phyloP scores from a whole-genome alignment of 192 early-diverging fungal species.

The Backusella liffmaniae region DNA sequence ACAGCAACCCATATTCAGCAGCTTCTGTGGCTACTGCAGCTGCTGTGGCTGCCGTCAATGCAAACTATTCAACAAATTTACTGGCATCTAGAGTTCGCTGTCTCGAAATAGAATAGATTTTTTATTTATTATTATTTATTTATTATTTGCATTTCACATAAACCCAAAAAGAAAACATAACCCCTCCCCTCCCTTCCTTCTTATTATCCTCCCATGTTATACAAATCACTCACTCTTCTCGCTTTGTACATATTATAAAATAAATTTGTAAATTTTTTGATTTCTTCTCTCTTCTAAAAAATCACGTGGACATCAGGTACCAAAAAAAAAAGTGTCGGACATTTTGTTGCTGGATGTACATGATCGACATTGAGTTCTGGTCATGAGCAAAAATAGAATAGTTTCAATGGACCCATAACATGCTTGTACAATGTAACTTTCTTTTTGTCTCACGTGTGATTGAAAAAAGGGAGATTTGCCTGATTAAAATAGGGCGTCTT shows the following conservation, averaged over 20 bases:
- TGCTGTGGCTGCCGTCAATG: slow-evolving; percentile 13
- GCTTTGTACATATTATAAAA: slow-evolving; percentile 4
- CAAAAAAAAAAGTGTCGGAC: neutral
- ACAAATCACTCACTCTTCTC: neutral
- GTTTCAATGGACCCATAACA: slow-evolving; percentile 7
- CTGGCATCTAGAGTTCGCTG: slow-evolving; percentile 15
- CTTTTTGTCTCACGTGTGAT: slow-evolving; percentile 10
- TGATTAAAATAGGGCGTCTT: slow-evolving; percentile 2
- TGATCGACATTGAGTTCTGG: slow-evolving; percentile 9
- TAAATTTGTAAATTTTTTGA: slow-evolving; percentile 1
- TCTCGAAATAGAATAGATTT: slow-evolving; percentile 21
- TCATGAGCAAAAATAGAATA: neutral
- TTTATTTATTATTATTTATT: neutral
- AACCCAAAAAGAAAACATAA: neutral
- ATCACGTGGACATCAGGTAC: slow-evolving; percentile 1
- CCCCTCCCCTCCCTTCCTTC: neutral
- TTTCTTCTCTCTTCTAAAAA: neutral
- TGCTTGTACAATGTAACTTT: slow-evolving; percentile 7
- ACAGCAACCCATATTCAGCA: neutral
- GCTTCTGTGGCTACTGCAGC: slow-evolving; percentile 10
- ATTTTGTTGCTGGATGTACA: neutral
- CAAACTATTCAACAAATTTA: slow-evolving; percentile 17
- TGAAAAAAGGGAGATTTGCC: slow-evolving; percentile 4
- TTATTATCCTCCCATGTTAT: neutral
- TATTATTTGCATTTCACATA: neutral